phyloP scores from a whole-genome alignment of 306 rosid genomes.

The Rosa multiflora region DNA sequence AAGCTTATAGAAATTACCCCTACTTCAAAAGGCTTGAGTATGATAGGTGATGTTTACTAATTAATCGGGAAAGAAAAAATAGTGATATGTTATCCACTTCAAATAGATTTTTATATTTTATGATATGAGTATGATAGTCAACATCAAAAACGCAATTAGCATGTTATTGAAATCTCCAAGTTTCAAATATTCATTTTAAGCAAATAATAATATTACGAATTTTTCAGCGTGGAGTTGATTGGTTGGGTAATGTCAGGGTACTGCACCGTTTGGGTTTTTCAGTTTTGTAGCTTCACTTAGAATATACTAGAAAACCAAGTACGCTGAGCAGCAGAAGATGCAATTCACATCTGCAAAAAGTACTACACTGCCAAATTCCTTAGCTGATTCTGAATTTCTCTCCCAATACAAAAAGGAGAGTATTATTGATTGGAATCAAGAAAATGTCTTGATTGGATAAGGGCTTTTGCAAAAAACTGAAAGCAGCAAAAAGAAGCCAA shows the following conservation, averaged over 20 bases:
- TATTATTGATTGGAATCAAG: not conserved
- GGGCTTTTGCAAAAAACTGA: not conserved
- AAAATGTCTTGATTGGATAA: not conserved
- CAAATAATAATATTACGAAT: not conserved
- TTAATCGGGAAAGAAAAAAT: not conserved
- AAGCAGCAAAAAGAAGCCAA: conserved; percentile 12
- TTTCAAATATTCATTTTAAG: not conserved
- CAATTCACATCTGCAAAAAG: not conserved
- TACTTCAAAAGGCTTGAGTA: not conserved
- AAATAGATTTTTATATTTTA: too few species aligned
- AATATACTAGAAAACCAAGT: not conserved
- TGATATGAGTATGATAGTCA: too few species aligned
- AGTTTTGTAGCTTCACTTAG: not conserved
- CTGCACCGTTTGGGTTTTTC: not conserved
- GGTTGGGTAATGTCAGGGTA: too few species aligned
- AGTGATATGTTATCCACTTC: not conserved
- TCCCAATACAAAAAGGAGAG: not conserved
- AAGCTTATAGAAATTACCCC: too few species aligned
- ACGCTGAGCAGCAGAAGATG: not conserved
- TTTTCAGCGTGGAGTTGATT: not conserved
- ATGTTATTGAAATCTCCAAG: not conserved
- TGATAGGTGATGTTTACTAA: not conserved
- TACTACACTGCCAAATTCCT: not conserved
- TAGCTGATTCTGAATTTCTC: not conserved
- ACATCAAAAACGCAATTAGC: not conserved